phyloP scores from a whole-genome alignment of 1,284 basidiomycete genomes.

The Gomphus bonarii region DNA sequence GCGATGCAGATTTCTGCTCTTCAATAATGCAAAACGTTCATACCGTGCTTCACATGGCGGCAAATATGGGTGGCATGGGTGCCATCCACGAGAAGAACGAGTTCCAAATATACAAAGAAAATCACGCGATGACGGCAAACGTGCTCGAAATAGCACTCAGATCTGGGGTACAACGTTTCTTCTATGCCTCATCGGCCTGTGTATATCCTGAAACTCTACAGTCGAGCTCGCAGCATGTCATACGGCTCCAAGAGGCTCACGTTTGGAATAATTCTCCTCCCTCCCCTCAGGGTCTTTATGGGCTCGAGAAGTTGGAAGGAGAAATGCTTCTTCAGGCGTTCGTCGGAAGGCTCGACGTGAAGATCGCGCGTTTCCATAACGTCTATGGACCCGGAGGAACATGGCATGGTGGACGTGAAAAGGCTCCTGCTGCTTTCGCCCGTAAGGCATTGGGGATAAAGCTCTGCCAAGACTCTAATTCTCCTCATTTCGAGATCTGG shows the following conservation, averaged over 20 bases:
- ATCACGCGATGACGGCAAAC: constrained; percentile 39
- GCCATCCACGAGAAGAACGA: constrained; percentile 44
- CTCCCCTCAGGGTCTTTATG: constrained; percentile 44
- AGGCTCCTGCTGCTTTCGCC: constrained; percentile 46
- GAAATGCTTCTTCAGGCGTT: constrained; percentile 35
- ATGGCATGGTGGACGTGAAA: constrained; percentile 45
- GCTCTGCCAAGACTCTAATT: constrained; percentile 13
- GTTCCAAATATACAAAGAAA: constrained; percentile 36
- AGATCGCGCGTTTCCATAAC: constrained; percentile 49
- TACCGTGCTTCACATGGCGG: constrained; percentile 44
- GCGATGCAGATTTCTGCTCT: constrained; percentile 30
- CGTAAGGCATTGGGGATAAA: constrained; percentile 37
- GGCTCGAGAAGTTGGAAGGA: constrained; percentile 44
- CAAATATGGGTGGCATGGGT: constrained; percentile 54
- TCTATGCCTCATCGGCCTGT: constrained; percentile 51
- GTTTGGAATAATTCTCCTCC: constrained; percentile 29
- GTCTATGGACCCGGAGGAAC: constrained; percentile 44
- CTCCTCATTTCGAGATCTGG: constrained; percentile 40
- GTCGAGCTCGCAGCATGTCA: constrained; percentile 20
- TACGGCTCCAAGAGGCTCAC: constrained; percentile 37
- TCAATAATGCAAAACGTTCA: constrained; percentile 28
- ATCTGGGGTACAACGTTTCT: constrained; percentile 32
- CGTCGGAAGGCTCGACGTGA: constrained; percentile 26
- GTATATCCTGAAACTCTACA: constrained; percentile 44
- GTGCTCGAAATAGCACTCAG: constrained; percentile 30